Conservation (phyloP, 352 stramenopile genomes). For the Phytophthora macrochlamydospora region DNA sequence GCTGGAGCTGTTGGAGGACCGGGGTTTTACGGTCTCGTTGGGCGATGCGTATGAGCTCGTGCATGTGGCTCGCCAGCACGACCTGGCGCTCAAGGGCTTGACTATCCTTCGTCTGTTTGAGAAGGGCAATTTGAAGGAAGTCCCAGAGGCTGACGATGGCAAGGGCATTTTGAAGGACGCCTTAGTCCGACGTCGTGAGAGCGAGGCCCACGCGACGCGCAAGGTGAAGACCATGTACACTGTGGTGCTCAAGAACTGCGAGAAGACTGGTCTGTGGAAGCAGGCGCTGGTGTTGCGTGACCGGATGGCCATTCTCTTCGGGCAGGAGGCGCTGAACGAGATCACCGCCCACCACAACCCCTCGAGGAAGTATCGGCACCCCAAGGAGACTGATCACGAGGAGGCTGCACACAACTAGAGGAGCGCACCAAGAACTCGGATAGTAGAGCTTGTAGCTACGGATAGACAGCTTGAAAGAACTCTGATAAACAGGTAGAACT, state of each 20-base stretch:
- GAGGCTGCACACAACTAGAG: conserved; percentile 9
- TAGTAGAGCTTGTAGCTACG: neutral
- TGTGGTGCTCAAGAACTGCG: conserved; percentile 50
- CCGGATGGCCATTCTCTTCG: conserved; percentile 47
- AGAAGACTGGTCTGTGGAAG: conserved; percentile 66
- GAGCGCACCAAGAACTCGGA: conserved; percentile 1
- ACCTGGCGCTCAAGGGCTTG: conserved; percentile 39
- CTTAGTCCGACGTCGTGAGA: conserved; percentile 19
- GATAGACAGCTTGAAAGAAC: neutral
- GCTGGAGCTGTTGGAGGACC: conserved; percentile 47
- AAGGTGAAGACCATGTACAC: conserved; percentile 67
- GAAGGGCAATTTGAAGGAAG: conserved; percentile 39
- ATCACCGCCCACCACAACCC: conserved; percentile 14
- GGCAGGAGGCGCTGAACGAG: conserved; percentile 39
- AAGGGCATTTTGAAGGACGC: conserved; percentile 31
- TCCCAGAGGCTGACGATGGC: conserved; percentile 29
- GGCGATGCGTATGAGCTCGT: conserved; percentile 59
- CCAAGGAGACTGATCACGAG: conserved; percentile 30
- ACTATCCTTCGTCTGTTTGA: conserved; percentile 63
- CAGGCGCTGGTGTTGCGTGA: conserved; percentile 56
- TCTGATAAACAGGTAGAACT: neutral
- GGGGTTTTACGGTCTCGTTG: conserved; percentile 43
- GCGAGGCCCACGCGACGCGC: conserved; percentile 37
- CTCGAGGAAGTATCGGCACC: conserved; percentile 17
- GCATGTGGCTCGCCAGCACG: conserved; percentile 50